Percentiles rank a stretch among this genome's conserved stretches.
Evolutionary conservation across 768 basidiomycete species (phyloP).

Genomic region (Naganishia onofrii): DNA sequence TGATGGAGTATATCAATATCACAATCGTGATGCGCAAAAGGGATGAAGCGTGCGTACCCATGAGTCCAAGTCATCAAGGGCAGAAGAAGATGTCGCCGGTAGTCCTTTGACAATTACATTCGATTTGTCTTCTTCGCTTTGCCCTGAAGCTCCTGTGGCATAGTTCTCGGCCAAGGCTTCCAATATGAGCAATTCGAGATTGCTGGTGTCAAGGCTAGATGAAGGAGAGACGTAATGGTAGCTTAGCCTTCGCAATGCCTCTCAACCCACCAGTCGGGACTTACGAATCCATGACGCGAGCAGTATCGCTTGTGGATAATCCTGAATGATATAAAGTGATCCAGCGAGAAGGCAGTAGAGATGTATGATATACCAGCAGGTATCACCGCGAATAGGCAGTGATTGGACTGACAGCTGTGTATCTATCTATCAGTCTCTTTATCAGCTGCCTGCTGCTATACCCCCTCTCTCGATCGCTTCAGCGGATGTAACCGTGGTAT

Average conservation of each 20-base stretch:
- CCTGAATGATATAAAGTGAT: background rate
- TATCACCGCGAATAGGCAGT: too few species aligned
- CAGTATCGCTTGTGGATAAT: background rate
- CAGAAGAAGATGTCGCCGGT: background rate
- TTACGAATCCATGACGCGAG: conserved; percentile 16
- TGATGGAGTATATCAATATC: background rate
- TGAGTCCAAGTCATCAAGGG: conserved; percentile 36
- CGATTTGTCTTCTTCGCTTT: background rate
- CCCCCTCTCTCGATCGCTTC: too few species aligned
- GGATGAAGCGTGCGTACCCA: conserved; percentile 36
- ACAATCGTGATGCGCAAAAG: background rate
- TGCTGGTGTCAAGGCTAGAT: conserved; percentile 42
- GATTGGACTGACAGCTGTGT: too few species aligned
- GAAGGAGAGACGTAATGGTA: background rate
- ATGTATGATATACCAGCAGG: too few species aligned
- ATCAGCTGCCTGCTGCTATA: too few species aligned
- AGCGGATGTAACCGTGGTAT: conserved; percentile 1
- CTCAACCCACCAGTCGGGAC: background rate
- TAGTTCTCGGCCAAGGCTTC: conserved; percentile 42
- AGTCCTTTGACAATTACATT: conserved; percentile 13
- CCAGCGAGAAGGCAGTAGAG: too few species aligned
- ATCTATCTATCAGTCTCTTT: too few species aligned
- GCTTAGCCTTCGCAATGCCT: background rate
- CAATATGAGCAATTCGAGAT: conserved; percentile 46
- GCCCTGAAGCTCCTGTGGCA: conserved; percentile 15